Percentiles rank a stretch among this genome's conserved stretches.
These are phyloP conservation scores for Davidsoniella virescens DNA, from an alignment of 2,329 filamentous ascomycete genomes.

Conservation along the genomic window DNA sequence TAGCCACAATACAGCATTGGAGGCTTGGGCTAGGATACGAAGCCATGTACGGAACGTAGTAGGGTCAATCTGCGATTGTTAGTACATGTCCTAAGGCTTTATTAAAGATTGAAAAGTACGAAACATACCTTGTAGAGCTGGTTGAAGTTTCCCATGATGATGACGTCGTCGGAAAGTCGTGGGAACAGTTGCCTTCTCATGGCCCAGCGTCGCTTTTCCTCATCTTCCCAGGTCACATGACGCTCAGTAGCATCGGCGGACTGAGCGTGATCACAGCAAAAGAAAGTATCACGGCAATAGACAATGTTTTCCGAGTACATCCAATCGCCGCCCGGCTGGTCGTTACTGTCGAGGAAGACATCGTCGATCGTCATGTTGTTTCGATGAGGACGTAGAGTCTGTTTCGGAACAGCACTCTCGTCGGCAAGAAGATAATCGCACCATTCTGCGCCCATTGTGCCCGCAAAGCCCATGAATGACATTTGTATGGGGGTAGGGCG, in stretches of 20 bases:
- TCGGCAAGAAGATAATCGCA: constrained; percentile 95
- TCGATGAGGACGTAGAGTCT: constrained; percentile 66
- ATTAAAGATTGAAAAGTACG: background rate
- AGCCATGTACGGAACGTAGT: constrained; percentile 93
- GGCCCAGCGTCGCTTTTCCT: constrained; percentile 66
- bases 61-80: constrained; percentile 61
- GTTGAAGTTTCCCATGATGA: constrained; percentile 96
- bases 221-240: constrained; percentile 62
- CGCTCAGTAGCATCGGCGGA: constrained; percentile 60
- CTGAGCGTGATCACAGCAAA: constrained; percentile 93
- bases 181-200: constrained; percentile 93
- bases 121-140: constrained; percentile 81
- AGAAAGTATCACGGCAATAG: constrained; percentile 87
- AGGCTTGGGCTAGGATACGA: constrained; percentile 69
- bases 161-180: constrained; percentile 57
- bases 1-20: constrained; percentile 85
- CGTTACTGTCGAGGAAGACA: constrained; percentile 47
- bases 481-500: constrained; percentile 91
- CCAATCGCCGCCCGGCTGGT: constrained; percentile 61
- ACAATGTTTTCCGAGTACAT: constrained; percentile 95
- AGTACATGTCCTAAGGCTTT: background rate
- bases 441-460: constrained; percentile 92
- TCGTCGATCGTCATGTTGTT: constrained; percentile 61
- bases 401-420: constrained; percentile 64
- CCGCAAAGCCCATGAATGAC: constrained; percentile 99